Conservation (phyloP, 805 yeast genomes). For the Wickerhamomyces hampshirensis region DNA sequence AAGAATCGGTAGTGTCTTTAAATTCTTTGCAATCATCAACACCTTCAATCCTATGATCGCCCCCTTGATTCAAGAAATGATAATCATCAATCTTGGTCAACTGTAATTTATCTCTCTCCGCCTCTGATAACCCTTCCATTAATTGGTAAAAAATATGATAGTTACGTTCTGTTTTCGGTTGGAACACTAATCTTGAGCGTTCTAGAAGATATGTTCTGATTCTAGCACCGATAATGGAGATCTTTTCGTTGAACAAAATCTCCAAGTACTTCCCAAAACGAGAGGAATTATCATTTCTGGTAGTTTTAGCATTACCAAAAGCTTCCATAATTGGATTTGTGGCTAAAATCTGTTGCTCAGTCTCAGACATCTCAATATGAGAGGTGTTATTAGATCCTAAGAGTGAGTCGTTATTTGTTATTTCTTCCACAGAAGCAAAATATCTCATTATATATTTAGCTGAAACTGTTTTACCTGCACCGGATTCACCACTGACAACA, state of each 20-base stretch:
- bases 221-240: slow-evolving; percentile 88
- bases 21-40: slow-evolving; percentile 84
- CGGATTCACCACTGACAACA: slow-evolving; percentile 97
- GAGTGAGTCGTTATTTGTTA: slow-evolving; percentile 27
- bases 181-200: slow-evolving; percentile 91
- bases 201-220: slow-evolving; percentile 90
- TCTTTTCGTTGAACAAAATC: slow-evolving; percentile 70
- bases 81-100: slow-evolving; percentile 64
- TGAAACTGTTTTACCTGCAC: slow-evolving; percentile 97
- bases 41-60: slow-evolving; percentile 62
- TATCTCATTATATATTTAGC: slow-evolving; percentile 98
- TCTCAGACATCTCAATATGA: slow-evolving; percentile 70
- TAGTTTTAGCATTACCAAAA: slow-evolving; percentile 96
- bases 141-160: slow-evolving; percentile 94
- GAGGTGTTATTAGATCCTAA: slow-evolving; percentile 39
- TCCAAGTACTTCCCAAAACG: slow-evolving; percentile 96
- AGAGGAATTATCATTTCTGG: slow-evolving; percentile 95
- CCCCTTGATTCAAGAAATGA: slow-evolving; percentile 87
- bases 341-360: slow-evolving; percentile 91
- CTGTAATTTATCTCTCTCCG: slow-evolving; percentile 51
- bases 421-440: slow-evolving; percentile 85
- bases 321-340: slow-evolving; percentile 98
- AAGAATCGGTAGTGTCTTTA: slow-evolving; percentile 67
- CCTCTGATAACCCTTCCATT: slow-evolving; percentile 59
- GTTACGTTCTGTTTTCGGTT: slow-evolving; percentile 86